Percentiles rank a stretch among this genome's conserved stretches.
Evolutionary conservation across 371 early-diverging fungal species (phyloP).

Genomic region (Mucor plumbeus): DNA sequence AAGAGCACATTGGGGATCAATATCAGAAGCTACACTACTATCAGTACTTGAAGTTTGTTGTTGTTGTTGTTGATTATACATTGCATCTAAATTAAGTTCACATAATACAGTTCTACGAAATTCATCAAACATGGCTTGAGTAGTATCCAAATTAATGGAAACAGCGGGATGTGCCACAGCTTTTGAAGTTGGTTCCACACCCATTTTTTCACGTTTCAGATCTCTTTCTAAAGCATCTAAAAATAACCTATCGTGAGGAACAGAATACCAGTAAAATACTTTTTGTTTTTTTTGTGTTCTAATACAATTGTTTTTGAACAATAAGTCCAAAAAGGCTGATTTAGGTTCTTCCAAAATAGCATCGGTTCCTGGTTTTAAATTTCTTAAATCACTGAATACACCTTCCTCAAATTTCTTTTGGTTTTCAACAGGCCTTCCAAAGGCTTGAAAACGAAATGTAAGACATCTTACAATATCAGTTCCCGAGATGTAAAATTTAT

Average conservation of each 20-base stretch:
- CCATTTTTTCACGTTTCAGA: slow-evolving; percentile 82
- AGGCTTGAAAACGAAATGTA: slow-evolving; percentile 72
- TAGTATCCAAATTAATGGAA: slow-evolving; percentile 42
- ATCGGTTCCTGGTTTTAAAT: slow-evolving; percentile 85
- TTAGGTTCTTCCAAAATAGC: slow-evolving; percentile 83
- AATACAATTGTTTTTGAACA: slow-evolving; percentile 84
- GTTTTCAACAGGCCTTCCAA: slow-evolving; percentile 65
- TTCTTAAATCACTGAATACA: slow-evolving; percentile 81
- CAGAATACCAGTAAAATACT: slow-evolving; percentile 87
- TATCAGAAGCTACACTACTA: slow-evolving; percentile 1
- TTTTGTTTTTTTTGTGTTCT: slow-evolving; percentile 92
- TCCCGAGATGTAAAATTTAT: slow-evolving; percentile 72
- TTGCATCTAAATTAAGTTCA: slow-evolving; percentile 39
- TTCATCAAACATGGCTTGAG: slow-evolving; percentile 51
- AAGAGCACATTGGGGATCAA: slow-evolving; percentile 1
- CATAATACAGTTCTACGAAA: slow-evolving; percentile 38
- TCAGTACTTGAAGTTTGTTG: neutral
- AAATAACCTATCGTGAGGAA: slow-evolving; percentile 81
- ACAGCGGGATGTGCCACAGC: slow-evolving; percentile 47
- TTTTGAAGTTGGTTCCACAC: slow-evolving; percentile 66
- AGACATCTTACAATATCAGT: slow-evolving; percentile 88
- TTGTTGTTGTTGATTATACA: slow-evolving; percentile 14
- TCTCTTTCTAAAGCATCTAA: slow-evolving; percentile 92
- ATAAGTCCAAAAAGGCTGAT: slow-evolving; percentile 75
- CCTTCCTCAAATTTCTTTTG: slow-evolving; percentile 93